Percentiles rank a stretch among this genome's conserved stretches.
Evolutionary conservation across 2,329 filamentous ascomycete species (phyloP).

Genomic region (Neonectria sp.): DNA sequence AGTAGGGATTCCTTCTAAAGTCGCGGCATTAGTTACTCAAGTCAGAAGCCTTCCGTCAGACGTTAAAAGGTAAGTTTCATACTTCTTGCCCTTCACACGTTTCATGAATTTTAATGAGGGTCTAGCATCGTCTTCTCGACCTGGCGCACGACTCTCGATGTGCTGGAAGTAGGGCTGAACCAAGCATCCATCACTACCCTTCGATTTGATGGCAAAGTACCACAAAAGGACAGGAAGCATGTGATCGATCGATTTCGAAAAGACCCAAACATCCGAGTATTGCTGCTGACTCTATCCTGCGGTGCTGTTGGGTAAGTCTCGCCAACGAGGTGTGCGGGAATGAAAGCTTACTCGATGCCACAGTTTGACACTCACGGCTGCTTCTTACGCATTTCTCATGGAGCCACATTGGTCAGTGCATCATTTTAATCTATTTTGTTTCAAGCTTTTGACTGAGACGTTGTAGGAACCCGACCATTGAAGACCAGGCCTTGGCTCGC

Average conservation of each 20-base stretch:
- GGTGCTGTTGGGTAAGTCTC: conserved; percentile 62
- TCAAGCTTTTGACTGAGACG: neutral
- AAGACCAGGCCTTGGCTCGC: conserved; percentile 60
- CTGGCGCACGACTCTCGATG: conserved; percentile 63
- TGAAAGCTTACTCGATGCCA: neutral
- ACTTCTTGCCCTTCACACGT: too few species aligned
- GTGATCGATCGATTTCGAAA: conserved; percentile 58
- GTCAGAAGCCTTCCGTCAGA: neutral
- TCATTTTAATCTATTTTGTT: neutral
- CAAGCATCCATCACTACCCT: conserved; percentile 51
- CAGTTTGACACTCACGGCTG: conserved; percentile 62
- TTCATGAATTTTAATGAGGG: neutral
- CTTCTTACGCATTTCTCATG: conserved; percentile 63
- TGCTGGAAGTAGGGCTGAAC: conserved; percentile 57
- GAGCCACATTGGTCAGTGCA: conserved; percentile 61
- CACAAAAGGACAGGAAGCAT: conserved; percentile 55
- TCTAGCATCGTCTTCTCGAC: conserved; percentile 61
- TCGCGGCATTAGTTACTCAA: neutral
- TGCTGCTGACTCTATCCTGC: conserved; percentile 63
- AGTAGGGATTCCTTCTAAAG: neutral
- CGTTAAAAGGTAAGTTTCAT: neutral
- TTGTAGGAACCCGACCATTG: conserved; percentile 57
- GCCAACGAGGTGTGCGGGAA: neutral
- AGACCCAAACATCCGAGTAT: conserved; percentile 55
- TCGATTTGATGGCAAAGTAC: conserved; percentile 64